Evolutionary conservation across 2,329 filamentous ascomycete species (phyloP).

Genomic region (Ascochyta pisi): DNA sequence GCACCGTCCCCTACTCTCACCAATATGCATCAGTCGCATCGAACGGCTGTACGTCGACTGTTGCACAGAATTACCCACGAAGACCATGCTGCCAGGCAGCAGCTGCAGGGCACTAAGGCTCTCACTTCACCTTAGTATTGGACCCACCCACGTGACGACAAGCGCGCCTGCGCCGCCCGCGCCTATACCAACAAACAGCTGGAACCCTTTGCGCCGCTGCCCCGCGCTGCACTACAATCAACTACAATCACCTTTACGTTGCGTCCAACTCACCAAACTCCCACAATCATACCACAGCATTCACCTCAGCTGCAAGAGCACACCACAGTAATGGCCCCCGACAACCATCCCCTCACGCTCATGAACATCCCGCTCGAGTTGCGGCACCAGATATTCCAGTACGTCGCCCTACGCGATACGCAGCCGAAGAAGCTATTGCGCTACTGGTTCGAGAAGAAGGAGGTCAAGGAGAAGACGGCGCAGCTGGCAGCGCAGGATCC

Average conservation of each 20-base stretch:
- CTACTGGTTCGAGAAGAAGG: conserved; percentile 47
- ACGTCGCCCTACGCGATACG: conserved; percentile 22
- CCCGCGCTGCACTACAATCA: not conserved
- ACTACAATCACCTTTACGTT: not conserved
- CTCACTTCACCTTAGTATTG: not conserved
- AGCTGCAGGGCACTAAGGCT: conserved; percentile 3
- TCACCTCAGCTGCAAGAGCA: not conserved
- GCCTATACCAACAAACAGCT: not conserved
- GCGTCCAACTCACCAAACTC: not conserved
- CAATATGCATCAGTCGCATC: not conserved
- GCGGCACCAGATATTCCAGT: conserved; percentile 39
- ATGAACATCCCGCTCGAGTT: conserved; percentile 42
- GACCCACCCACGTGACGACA: conserved; percentile 5
- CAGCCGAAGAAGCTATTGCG: conserved; percentile 37
- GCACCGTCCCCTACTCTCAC: not conserved
- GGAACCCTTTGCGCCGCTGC: not conserved
- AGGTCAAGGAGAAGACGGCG: conserved; percentile 29
- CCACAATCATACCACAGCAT: not conserved
- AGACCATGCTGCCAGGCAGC: conserved; percentile 9
- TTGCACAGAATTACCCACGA: not conserved
- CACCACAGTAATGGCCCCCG: not conserved
- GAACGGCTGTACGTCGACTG: not conserved
- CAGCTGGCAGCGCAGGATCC: conserved; percentile 19
- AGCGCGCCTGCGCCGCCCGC: not conserved
- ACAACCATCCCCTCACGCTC: conserved; percentile 11